phyloP scores from a whole-genome alignment of 495 filamentous ascomycete genomes.

The Hyaloscypha bicolor region DNA sequence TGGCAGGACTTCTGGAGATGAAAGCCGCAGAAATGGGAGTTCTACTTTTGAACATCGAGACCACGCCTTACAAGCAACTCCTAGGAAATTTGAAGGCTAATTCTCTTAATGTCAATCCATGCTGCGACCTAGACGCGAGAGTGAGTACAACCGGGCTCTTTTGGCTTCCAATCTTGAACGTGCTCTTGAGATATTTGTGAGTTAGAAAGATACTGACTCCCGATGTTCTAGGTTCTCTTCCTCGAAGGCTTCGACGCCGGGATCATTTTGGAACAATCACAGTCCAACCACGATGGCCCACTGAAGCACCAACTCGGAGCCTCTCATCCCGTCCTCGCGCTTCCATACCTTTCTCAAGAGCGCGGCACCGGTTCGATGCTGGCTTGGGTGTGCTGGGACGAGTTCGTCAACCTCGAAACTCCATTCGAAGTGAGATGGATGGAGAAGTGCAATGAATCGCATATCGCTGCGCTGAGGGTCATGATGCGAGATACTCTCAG shows the following conservation, averaged over 20 bases:
- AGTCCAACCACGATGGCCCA: slow-evolving; percentile 16
- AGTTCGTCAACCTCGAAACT: slow-evolving; percentile 35
- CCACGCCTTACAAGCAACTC: slow-evolving; percentile 8
- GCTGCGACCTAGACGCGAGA: slow-evolving; percentile 23
- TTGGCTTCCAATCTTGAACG: no score
- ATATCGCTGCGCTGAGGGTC: slow-evolving; percentile 34
- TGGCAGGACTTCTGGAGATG: slow-evolving; percentile 30
- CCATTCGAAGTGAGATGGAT: slow-evolving; percentile 35
- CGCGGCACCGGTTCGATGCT: slow-evolving; percentile 33
- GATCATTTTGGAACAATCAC: slow-evolving; percentile 22
- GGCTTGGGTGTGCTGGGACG: slow-evolving; percentile 38
- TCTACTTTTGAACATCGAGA: slow-evolving; percentile 34
- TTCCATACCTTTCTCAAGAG: slow-evolving; percentile 22
- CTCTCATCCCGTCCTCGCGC: slow-evolving; percentile 15
- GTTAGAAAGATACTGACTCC: no score
- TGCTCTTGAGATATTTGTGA: no score
- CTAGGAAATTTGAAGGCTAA: slow-evolving; percentile 7
- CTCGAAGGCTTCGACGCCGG: slow-evolving; percentile 25
- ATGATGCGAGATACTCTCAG: slow-evolving; percentile 31
- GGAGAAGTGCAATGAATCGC: slow-evolving; percentile 36
- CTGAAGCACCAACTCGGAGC: slow-evolving; percentile 14
- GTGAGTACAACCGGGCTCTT: no score
- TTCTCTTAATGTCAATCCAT: slow-evolving; percentile 14
- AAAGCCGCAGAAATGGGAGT: slow-evolving; percentile 36
- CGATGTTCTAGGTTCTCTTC: background rate